These are phyloP conservation scores for Kewa caespitosa DNA, from an alignment of 179 eudicot genomes.

Conservation along the genomic window DNA sequence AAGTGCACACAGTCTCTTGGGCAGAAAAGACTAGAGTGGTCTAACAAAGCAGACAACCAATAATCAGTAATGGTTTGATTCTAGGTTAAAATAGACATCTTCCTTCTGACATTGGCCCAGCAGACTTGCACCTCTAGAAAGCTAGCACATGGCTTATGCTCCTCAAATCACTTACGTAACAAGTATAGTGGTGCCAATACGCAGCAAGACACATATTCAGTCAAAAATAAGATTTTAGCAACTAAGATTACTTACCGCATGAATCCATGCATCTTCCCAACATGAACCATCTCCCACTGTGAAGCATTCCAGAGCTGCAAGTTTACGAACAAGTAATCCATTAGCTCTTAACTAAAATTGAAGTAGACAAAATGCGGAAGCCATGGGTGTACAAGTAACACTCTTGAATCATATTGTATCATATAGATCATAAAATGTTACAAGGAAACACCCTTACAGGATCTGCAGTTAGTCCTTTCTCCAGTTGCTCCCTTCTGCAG, in stretches of 20 bases:
- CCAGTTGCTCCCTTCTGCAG: conserved; percentile 89
- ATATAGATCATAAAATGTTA: too few relatives aligned
- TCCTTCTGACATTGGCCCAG: not conserved
- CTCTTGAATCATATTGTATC: not conserved
- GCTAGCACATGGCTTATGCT: not conserved
- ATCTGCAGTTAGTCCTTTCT: conserved; percentile 94
- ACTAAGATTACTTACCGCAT: conserved; percentile 73
- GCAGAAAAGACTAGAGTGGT: too few relatives aligned
- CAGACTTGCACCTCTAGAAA: not conserved
- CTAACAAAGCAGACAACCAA: too few relatives aligned
- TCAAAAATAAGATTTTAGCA: not conserved
- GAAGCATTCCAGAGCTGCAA: conserved; percentile 99
- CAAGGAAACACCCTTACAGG: conserved; percentile 49
- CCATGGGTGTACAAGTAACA: not conserved
- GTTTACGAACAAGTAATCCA: conserved; percentile 3
- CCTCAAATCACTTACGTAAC: not conserved
- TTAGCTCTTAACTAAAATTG: not conserved
- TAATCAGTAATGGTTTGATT: too few relatives aligned
- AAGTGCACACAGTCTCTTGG: too few relatives aligned
- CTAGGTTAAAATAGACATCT: too few relatives aligned
- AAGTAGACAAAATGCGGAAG: not conserved
- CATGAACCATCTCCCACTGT: conserved; percentile 89
- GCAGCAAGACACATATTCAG: not conserved
- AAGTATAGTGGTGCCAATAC: not conserved
- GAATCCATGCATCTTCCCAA: conserved; percentile 96